Evolutionary conservation across 106 monocot species (phyloP), one percentile per base, ranked within the genome.

Genomic region (Dioscorea dumetorum): DNA sequence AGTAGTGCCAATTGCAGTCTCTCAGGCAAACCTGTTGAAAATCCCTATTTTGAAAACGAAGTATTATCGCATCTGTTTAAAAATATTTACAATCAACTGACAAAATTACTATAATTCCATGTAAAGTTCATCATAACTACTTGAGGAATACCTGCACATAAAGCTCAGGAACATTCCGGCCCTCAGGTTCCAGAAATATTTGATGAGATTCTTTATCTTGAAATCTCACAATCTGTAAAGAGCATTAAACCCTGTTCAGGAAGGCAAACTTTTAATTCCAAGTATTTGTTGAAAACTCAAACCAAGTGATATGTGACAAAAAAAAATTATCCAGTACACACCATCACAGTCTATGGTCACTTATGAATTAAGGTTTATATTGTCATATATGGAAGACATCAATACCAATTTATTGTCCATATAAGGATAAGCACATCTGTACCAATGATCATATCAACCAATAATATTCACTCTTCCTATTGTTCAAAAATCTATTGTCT

Each of bases 131-230:
- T 41, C 1, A 41, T 3, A 28, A 28, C 28, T n/a, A 34, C 34
- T 34, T 34, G 34, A 41, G 41, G 67, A 59, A 73, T 74, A 97
- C 97, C 97, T 97, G 97, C 69, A 97, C 89, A 74, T 97, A 97
- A 52, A 97, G 82, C 72, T 97, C 97, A 57, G 91, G 97, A 59
- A 97, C 97, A 81, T 57, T 90, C 72, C 97, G 79, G 63, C 97
- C 97, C 70, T 97, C 97, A 49, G 97, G 97, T 84, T 97, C 97
- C 35, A 97, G 97, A 80, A 97, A 97, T 50, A 97, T 87, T 69
- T 97, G 97, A 78, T 97, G 97, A 28, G 97, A 97, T 2, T 92
- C 97, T 78, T 97, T 97, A 64, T 92, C 97, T 73, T 83, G 68
- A 75, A 97, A 97, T 66, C 92, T 82, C 70, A 97, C 97, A 63